Evolutionary conservation across 129 eudicot genomes (phyloP), one percentile per base, ranked within the genome.

Genomic region (Dittrichia graveolens): DNA sequence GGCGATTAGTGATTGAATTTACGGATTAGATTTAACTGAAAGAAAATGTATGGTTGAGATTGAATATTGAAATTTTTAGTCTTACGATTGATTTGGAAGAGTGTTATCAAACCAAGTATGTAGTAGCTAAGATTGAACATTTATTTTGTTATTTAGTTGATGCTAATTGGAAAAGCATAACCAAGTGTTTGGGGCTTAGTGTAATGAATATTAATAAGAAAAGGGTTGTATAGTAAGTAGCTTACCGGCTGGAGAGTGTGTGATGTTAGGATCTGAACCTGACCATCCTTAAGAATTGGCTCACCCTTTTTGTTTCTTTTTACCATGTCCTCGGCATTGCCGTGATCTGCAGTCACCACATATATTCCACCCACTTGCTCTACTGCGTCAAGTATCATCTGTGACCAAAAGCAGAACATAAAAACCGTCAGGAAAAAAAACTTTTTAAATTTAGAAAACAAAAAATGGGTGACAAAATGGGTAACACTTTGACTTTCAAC

Each of bases 261-360:
- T 10, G 98, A 93, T 7, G 98, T 89, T 12, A 93, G 87, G 6
- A 87, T 89, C 65, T 87, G 95, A 77, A 89, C 74, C 3, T 84
- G 64, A 45, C 98, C 98, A 46, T 82, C 74, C 83, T 93, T 93
- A 42, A 89, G 75, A 40, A 83, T 75, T 40, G 98, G 98, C 64
- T 93, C 89, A 13, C 98, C 96, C 77, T 89, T 93, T 76, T 93
- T 93, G 95, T 89, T 79, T 58, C 98, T 83, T 84, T 93, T 89
- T 24, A 89, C 98, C 98, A 89, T 93, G 73, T 93, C 98, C 75
- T 93, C 98, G 13, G 98, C 98, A 76, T 93, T 93, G 46, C 98
- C 98, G 74, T 93, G 96, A 74, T 93, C 98, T 24, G 96, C 98
- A 5, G 98, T 89, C 8, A 93, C 90, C 3, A 93, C 92, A 62